These are phyloP conservation scores for Pseudogymnoascus sp. DNA, from an alignment of 2,329 filamentous ascomycete genomes.

Conservation along the genomic window DNA sequence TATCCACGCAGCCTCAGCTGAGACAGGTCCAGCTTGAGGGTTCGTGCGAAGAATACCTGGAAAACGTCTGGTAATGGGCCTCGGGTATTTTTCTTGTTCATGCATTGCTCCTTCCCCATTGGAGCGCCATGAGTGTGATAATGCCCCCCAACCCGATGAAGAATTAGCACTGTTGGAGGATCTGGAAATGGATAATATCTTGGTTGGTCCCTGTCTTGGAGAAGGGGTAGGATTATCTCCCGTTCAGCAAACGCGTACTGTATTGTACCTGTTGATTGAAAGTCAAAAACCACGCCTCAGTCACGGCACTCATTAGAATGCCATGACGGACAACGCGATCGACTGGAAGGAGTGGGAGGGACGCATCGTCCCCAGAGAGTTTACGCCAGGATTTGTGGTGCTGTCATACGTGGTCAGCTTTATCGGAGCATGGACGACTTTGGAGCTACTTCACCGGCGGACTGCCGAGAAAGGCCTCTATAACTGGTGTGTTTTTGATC, in stretches of 20 bases:
- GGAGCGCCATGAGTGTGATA: not conserved
- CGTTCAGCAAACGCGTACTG: not conserved
- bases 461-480: constrained; percentile 59
- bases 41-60: not conserved
- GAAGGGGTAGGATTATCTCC: not conserved
- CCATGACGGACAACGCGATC: constrained; percentile 10
- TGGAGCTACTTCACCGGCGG: constrained; percentile 72
- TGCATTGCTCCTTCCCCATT: not conserved
- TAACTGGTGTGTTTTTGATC: constrained; percentile 49
- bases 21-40: not conserved
- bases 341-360: constrained; percentile 24
- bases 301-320: not conserved
- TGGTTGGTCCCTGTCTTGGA: not conserved
- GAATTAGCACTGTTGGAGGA: not conserved
- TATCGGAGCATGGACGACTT: constrained; percentile 65
- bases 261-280: not conserved
- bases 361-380: constrained; percentile 39
- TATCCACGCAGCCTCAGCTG: not conserved
- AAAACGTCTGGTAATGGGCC: not conserved
- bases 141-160: not conserved
- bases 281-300: not conserved
- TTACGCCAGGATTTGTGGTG: constrained; percentile 54
- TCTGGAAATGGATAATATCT: not conserved
- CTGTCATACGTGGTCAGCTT: constrained; percentile 63
- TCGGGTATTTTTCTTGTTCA: not conserved